A percentile compares a stretch with the other conserved stretches of the same genome.
phyloP scores from a whole-genome alignment of 345 rosid species.

The Atalantia buxifolia region DNA sequence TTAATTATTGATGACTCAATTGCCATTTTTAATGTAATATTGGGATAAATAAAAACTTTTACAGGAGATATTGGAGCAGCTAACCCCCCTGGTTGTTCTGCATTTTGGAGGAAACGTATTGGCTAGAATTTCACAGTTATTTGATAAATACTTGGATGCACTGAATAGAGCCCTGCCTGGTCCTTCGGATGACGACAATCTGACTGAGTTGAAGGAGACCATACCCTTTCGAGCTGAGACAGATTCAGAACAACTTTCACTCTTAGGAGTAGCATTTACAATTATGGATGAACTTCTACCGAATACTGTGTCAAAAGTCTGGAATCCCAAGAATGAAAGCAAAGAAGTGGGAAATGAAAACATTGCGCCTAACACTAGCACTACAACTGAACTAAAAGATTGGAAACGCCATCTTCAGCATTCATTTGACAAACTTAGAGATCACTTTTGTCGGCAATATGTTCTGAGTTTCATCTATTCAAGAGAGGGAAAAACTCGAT shows the following conservation, averaged over 20 bases:
- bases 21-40: constrained; percentile 9
- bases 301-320: constrained; percentile 48
- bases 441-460: constrained; percentile 93
- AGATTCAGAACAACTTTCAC: constrained; percentile 85
- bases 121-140: constrained; percentile 67
- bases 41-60: constrained; percentile 11
- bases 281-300: constrained; percentile 84
- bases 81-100: constrained; percentile 58
- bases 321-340: constrained; percentile 59
- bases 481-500: constrained; percentile 79
- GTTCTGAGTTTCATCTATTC: constrained; percentile 94
- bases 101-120: constrained; percentile 86
- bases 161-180: constrained; percentile 80
- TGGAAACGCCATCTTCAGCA: constrained; percentile 88
- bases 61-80: constrained; percentile 86
- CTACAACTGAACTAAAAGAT: constrained; percentile 71
- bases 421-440: constrained; percentile 84
- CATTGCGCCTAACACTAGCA: constrained; percentile 35
- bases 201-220: constrained; percentile 71
- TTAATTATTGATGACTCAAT: neutral
- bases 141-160: constrained; percentile 76
- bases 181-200: constrained; percentile 85
- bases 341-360: constrained; percentile 42
- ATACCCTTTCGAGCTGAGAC: constrained; percentile 83
- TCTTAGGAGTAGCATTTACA: constrained; percentile 92